Conservation (phyloP, 2,329 filamentous ascomycete species). For the Curvularia lunata region DNA sequence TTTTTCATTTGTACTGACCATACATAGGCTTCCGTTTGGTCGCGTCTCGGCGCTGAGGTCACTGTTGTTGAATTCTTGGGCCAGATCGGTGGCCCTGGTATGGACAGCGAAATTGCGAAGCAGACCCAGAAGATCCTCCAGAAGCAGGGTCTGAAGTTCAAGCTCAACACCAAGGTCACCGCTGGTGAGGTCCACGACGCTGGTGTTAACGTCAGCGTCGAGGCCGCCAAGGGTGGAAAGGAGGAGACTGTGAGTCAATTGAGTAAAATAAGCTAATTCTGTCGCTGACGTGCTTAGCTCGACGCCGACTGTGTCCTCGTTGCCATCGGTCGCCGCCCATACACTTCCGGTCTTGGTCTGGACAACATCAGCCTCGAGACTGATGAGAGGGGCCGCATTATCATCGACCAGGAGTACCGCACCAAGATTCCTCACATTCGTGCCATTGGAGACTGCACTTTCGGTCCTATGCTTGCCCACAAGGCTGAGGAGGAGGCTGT, state of each 20-base stretch:
- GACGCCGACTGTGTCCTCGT: slow-evolving; percentile 96
- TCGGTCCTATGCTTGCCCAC: slow-evolving; percentile 98
- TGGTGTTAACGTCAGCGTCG: slow-evolving; percentile 80
- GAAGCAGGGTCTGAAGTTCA: slow-evolving; percentile 99
- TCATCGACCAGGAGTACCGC: slow-evolving; percentile 98
- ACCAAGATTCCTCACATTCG: slow-evolving; percentile 98
- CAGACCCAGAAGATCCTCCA: slow-evolving; percentile 86
- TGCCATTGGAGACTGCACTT: slow-evolving; percentile 93
- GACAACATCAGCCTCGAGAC: slow-evolving; percentile 93
- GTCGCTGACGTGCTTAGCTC: slow-evolving; percentile 62
- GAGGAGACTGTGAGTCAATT: slow-evolving; percentile 74
- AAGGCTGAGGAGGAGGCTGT: slow-evolving; percentile 99
- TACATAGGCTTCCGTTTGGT: slow-evolving; percentile 83
- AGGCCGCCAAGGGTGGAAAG: slow-evolving; percentile 96
- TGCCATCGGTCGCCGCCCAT: slow-evolving; percentile 93
- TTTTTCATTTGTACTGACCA: slow-evolving; percentile 26
- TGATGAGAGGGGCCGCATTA: slow-evolving; percentile 90
- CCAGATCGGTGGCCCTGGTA: slow-evolving; percentile 96
- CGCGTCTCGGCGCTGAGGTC: slow-evolving; percentile 87
- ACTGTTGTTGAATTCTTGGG: slow-evolving; percentile 96
- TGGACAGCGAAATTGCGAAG: slow-evolving; percentile 95
- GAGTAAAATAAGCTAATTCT: not conserved
- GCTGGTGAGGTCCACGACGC: slow-evolving; percentile 81
- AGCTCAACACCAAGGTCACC: slow-evolving; percentile 93
- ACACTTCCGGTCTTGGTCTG: slow-evolving; percentile 87